Percentiles rank a stretch among this genome's conserved stretches.
phyloP scores from a whole-genome alignment of 768 basidiomycete species.

The Piloderma croceum region DNA sequence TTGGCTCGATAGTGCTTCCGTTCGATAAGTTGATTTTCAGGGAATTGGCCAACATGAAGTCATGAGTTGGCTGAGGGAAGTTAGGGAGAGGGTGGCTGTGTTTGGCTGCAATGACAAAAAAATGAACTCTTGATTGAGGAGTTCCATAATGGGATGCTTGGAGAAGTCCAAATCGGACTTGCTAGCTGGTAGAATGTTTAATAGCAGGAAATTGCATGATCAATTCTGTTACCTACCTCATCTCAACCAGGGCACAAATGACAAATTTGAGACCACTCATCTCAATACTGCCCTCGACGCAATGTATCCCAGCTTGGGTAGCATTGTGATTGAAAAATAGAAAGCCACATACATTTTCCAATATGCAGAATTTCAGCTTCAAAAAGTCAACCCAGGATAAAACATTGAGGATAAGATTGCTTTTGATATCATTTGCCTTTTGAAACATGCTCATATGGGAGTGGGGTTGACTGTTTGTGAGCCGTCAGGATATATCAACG shows the following conservation, averaged over 20 bases:
- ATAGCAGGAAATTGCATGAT: not conserved
- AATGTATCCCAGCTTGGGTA: slow-evolving; percentile 32
- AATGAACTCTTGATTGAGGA: slow-evolving; percentile 40
- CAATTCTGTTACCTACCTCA: slow-evolving; percentile 46
- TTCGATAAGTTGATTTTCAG: slow-evolving; percentile 51
- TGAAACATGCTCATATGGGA: slow-evolving; percentile 68
- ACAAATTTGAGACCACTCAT: slow-evolving; percentile 73
- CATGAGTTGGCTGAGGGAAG: slow-evolving; percentile 40
- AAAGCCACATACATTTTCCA: slow-evolving; percentile 47
- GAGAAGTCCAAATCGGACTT: slow-evolving; percentile 36
- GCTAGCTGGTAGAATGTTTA: slow-evolving; percentile 30
- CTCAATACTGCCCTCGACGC: slow-evolving; percentile 58
- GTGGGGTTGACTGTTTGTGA: slow-evolving; percentile 58
- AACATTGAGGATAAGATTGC: slow-evolving; percentile 60
- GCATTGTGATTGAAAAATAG: slow-evolving; percentile 34
- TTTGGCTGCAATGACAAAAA: slow-evolving; percentile 44
- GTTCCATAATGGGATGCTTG: slow-evolving; percentile 46
- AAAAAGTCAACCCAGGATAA: slow-evolving; percentile 43
- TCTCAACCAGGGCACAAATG: slow-evolving; percentile 50
- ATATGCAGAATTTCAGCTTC: slow-evolving; percentile 38
- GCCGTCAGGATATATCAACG: slow-evolving; percentile 1
- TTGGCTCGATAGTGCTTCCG: slow-evolving; percentile 34
- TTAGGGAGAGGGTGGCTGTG: slow-evolving; percentile 30
- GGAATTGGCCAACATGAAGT: slow-evolving; percentile 31
- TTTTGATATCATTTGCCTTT: slow-evolving; percentile 61